Evolutionary conservation across 2,329 filamentous ascomycete genomes (phyloP), one percentile per base, ranked within the genome.

Genomic region (Fusarium sp.): DNA sequence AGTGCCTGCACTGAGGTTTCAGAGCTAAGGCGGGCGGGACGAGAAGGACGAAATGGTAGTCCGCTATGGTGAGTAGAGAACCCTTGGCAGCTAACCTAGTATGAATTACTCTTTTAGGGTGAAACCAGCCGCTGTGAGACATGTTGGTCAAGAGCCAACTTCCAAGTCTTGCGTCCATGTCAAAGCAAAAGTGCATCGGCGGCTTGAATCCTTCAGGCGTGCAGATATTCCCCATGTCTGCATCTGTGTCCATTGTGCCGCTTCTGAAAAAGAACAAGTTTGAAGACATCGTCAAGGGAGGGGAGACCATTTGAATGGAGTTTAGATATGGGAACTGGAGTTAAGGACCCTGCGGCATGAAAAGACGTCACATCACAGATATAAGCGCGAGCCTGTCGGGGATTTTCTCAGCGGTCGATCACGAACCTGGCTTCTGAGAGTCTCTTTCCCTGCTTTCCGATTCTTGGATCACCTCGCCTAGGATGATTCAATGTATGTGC

Each of bases 321-420:
- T 66, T 73, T 60, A 70, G 65, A 70, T 54, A 54, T 35, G 52
- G 48, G n/a, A 29, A 25, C 46, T 66, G 66, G 65, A 63, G 52
- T 70, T 70, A 58, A 73, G 38, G 39, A 37, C 37, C 37, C 45
- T 63, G 57, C 19, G 61, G 33, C 61, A 55, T 71, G 42, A 37
- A 56, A 25, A 72, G 48, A 70, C 64, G 56, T 73, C 65, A 73
- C 59, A 38, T 73, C 65, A 73, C 59, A 45, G 51, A 73, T 62
- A 31, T 41, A 48, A 58, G 29, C 9, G 39, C 21, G 37, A 64
- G 37, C 65, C 48, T 58, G 64, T 67, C 61, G 70, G 70, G 41
- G 39, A 58, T 29, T 59, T 72, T 57, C 49, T 42, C 54, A 33
- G 19, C 31, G 38, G 21, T 48, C 37, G 58, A 49, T 51, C 48